Base-by-base conservation (phyloP, 306 rosid genomes). In the Trifolium fragiferum region DNA sequence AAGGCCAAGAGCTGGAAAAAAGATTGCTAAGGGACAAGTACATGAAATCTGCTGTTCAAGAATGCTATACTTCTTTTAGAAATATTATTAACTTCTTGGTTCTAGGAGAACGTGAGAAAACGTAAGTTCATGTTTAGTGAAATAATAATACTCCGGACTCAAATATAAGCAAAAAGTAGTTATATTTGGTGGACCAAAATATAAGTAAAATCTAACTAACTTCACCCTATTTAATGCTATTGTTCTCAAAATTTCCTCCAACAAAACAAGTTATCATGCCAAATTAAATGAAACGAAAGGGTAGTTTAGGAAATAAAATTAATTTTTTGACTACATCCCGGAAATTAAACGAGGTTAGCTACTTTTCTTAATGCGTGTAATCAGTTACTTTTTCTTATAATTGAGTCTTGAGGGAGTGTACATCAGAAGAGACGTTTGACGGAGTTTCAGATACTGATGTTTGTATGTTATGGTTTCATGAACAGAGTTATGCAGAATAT, bases 1-100 rank as follows among this genome's bases (percentile, higher is more conserved):
- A 87, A 81, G 96, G 86, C 53, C 68, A 66, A 14, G 98, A 94
- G 78, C 91, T 94, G 80, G 86, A 82, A 67, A 91, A 94, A 87
- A 87, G 96, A 72, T 73, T 94, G 85, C 76, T 21, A 50, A 71
- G 68, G 68, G 97, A 94, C 85, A 57, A 46, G 38, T 90, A 94
- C 82, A 94, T 94, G 97, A 71, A 83, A n/a, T 90, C 79, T 83
- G 96, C 98, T 55, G 86, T 94, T 77, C 76, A 46, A 37, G 98
- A 94, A 87, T 83, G 98, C 85, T 94, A 94, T 70, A 82, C 89
- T 59, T 91, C 96, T 10, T 91, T 87, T 70, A 86, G 69, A 84
- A 91, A 80, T 76, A 83, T 91, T 25, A 84, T 94, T 43, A 83
- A 88, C 76, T 75, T 78, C 73, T 83, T 94, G 82, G 95, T 94